Conservation (phyloP, 2,329 filamentous ascomycete species). For the Leptographium lundbergii region DNA sequence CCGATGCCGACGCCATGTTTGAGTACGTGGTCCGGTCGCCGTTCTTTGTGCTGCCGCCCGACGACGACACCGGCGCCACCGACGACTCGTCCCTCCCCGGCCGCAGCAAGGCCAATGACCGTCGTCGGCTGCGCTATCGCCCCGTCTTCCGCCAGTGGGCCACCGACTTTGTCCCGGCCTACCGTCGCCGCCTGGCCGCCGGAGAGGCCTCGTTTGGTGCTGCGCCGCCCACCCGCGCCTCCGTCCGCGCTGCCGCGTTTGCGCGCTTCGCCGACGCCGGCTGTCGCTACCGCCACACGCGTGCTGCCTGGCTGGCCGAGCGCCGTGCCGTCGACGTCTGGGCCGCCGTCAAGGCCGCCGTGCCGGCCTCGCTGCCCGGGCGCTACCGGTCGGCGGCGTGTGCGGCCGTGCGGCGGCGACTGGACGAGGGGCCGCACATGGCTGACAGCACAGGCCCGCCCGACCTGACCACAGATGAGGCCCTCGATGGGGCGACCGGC, state of each 20-base stretch:
- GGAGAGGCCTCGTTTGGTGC: too few relatives aligned
- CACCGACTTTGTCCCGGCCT: slow-evolving; percentile 45
- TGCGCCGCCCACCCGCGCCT: slow-evolving; percentile 21
- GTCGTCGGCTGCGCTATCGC: slow-evolving; percentile 40
- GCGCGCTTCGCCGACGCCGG: slow-evolving; percentile 30
- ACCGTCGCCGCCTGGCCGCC: background rate
- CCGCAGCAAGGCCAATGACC: slow-evolving; percentile 36
- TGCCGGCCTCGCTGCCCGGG: slow-evolving; percentile 14
- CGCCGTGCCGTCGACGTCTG: slow-evolving; percentile 30
- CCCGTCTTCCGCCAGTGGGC: slow-evolving; percentile 48
- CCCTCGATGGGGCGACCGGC: background rate
- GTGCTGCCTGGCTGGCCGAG: slow-evolving; percentile 28
- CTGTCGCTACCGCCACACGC: slow-evolving; percentile 29
- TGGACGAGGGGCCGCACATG: background rate
- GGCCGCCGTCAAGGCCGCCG: slow-evolving; percentile 14
- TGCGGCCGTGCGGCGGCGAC: slow-evolving; percentile 29
- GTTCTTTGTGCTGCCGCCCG: slow-evolving; percentile 37
- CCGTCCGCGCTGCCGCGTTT: slow-evolving; percentile 41
- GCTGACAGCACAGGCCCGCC: slow-evolving; percentile 19
- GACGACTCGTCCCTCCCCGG: background rate
- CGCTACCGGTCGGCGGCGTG: slow-evolving; percentile 22
- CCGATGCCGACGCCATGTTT: slow-evolving; percentile 41
- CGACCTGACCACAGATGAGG: background rate
- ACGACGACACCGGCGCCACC: background rate
- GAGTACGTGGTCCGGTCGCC: slow-evolving; percentile 45